phyloP scores from a whole-genome alignment of 2,329 filamentous ascomycete genomes.

The Bertia moriformis region DNA sequence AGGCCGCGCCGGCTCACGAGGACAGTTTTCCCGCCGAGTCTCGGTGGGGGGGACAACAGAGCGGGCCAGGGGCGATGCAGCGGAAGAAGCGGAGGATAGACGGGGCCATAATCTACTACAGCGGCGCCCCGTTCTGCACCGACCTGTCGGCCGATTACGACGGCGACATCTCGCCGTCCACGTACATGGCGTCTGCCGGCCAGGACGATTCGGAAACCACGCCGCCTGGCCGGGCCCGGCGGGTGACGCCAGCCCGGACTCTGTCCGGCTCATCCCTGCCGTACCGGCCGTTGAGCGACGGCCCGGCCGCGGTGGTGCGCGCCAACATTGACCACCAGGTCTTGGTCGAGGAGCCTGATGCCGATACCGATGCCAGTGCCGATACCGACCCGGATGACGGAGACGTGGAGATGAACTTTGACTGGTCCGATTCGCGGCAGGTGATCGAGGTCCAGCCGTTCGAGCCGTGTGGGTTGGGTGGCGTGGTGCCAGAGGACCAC shows the following conservation, averaged over 20 bases:
- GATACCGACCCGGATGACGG: conserved; percentile 19
- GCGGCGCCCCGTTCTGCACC: conserved; percentile 61
- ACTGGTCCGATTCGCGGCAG: conserved; percentile 28
- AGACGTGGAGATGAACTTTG: conserved; percentile 26
- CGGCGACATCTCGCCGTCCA: conserved; percentile 28
- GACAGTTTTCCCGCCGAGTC: conserved; percentile 31
- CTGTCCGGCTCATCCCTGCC: conserved; percentile 34
- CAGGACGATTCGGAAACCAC: conserved; percentile 15
- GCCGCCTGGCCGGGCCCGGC: too few species aligned
- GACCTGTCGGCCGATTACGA: conserved; percentile 63
- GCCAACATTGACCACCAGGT: too few species aligned
- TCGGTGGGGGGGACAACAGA: conserved; percentile 26
- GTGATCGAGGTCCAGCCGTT: conserved; percentile 22
- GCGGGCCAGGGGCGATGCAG: conserved; percentile 29
- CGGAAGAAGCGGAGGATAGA: conserved; percentile 42
- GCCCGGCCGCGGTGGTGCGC: conserved; percentile 4
- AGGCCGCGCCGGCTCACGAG: too few species aligned
- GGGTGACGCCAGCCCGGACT: conserved; percentile 18
- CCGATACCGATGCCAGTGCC: conserved; percentile 6
- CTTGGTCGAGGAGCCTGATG: conserved; percentile 7
- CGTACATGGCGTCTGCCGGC: conserved; percentile 30
- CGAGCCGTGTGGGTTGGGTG: conserved; percentile 43
- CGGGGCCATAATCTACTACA: conserved; percentile 74
- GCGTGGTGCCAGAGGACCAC: conserved; percentile 48
- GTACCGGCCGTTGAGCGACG: conserved; percentile 33